Conservation (phyloP, 139 green algal genomes). For the Desmodesmus armatus region DNA sequence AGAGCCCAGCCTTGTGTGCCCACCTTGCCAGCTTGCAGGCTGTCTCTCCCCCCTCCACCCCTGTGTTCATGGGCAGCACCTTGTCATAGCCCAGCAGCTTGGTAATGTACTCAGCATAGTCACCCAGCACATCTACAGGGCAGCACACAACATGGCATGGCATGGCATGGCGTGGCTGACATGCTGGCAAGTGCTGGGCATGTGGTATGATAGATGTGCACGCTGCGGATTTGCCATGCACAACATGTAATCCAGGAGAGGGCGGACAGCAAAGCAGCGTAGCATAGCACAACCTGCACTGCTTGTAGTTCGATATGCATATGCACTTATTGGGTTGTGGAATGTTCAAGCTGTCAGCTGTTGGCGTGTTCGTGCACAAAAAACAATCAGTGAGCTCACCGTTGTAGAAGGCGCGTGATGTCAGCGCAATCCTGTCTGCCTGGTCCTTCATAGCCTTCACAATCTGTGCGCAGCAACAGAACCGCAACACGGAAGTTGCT, state of each 20-base stretch:
- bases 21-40: constrained; percentile 95
- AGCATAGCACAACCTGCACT: not conserved
- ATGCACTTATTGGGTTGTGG: too few species aligned
- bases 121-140: constrained; percentile 84
- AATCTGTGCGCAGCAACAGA: constrained; percentile 72
- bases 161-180: too few species aligned
- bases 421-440: constrained; percentile 88
- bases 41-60: constrained; percentile 97
- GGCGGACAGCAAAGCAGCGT: not conserved
- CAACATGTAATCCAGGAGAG: too few species aligned
- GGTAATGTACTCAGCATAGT: constrained; percentile 96
- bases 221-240: too few species aligned
- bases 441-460: constrained; percentile 88
- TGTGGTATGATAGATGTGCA: not conserved
- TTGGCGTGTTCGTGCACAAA: not conserved
- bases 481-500: too few species aligned
- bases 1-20: too few species aligned
- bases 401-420: constrained; percentile 97
- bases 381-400: constrained; percentile 32
- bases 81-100: constrained; percentile 94
- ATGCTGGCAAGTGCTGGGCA: not conserved
- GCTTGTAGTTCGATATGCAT: too few species aligned
- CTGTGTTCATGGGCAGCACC: constrained; percentile 98
- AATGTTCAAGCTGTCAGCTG: too few species aligned
- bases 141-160: constrained; percentile 16